phyloP scores from a whole-genome alignment of 2,329 filamentous ascomycete genomes.

The Aspergillus awamori region DNA sequence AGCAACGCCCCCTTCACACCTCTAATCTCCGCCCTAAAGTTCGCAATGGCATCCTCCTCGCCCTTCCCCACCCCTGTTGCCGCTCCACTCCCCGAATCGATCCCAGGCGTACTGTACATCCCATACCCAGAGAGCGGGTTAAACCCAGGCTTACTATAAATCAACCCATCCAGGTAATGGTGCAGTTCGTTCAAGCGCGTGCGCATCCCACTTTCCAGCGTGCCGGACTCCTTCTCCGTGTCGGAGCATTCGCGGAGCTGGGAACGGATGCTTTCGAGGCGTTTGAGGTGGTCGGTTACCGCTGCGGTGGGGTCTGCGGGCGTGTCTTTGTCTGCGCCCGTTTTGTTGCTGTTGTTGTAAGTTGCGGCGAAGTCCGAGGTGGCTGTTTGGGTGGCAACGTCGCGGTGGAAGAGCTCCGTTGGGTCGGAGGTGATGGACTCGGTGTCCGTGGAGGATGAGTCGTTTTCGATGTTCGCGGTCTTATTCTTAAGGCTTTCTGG shows the following conservation, averaged over 20 bases:
- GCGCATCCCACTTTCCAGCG: conserved; percentile 38
- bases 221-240: conserved; percentile 39
- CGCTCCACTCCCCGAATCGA: conserved; percentile 24
- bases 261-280: conserved; percentile 54
- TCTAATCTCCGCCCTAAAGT: conserved; percentile 62
- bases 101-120: conserved; percentile 36
- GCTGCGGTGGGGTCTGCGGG: conserved; percentile 27
- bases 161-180: conserved; percentile 55
- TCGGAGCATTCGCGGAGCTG: conserved; percentile 54
- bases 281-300: conserved; percentile 45
- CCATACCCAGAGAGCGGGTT: conserved; percentile 35
- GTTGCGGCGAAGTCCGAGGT: conserved; percentile 41
- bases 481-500: conserved; percentile 37
- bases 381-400: conserved; percentile 66
- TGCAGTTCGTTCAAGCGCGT: conserved; percentile 49
- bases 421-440: conserved; percentile 60
- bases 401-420: conserved; percentile 65
- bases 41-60: conserved; percentile 60
- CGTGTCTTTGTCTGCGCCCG: conserved; percentile 26
- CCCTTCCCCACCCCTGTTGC: conserved; percentile 40
- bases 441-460: conserved; percentile 18
- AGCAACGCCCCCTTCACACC: conserved; percentile 66
- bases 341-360: conserved; percentile 23
- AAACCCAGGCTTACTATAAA: conserved; percentile 41
- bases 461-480: not conserved